Conservation (phyloP, 768 basidiomycete species). For the Lyophyllum semitale region DNA sequence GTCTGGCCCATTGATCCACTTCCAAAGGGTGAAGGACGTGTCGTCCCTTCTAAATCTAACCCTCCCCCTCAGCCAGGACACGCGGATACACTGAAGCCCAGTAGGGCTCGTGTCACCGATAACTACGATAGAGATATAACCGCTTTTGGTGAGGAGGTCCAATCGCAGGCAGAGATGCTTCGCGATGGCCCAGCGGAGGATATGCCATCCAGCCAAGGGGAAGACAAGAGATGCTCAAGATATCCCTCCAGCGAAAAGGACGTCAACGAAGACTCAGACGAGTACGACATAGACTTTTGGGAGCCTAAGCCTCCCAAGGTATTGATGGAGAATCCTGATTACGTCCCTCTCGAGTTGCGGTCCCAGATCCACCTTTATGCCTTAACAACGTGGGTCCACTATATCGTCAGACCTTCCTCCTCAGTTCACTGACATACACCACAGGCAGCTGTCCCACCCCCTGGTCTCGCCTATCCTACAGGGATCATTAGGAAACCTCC, state of each 20-base stretch:
- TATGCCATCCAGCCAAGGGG: neutral
- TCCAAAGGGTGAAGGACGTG: slow-evolving; percentile 33
- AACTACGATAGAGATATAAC: slow-evolving; percentile 16
- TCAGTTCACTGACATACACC: neutral
- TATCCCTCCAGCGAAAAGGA: neutral
- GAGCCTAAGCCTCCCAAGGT: slow-evolving; percentile 61
- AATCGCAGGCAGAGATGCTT: slow-evolving; percentile 35
- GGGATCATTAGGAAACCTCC: slow-evolving; percentile 74
- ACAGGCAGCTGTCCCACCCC: slow-evolving; percentile 63
- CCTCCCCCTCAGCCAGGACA: slow-evolving; percentile 52
- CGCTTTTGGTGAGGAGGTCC: slow-evolving; percentile 12
- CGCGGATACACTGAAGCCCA: slow-evolving; percentile 46
- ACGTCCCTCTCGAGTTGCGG: slow-evolving; percentile 46
- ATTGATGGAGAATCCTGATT: slow-evolving; percentile 48
- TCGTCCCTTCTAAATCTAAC: slow-evolving; percentile 36
- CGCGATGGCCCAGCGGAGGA: slow-evolving; percentile 7
- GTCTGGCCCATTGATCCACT: slow-evolving; percentile 55
- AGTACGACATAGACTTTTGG: slow-evolving; percentile 37
- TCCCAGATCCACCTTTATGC: slow-evolving; percentile 81
- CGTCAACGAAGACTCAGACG: slow-evolving; percentile 8
- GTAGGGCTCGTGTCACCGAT: slow-evolving; percentile 24
- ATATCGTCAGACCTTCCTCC: neutral
- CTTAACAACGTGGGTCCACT: slow-evolving; percentile 58
- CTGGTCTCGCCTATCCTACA: slow-evolving; percentile 73
- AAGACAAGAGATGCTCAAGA: neutral